Evolutionary conservation across 306 rosid genomes (phyloP).

Genomic region (Heteromeles arbutifolia): DNA sequence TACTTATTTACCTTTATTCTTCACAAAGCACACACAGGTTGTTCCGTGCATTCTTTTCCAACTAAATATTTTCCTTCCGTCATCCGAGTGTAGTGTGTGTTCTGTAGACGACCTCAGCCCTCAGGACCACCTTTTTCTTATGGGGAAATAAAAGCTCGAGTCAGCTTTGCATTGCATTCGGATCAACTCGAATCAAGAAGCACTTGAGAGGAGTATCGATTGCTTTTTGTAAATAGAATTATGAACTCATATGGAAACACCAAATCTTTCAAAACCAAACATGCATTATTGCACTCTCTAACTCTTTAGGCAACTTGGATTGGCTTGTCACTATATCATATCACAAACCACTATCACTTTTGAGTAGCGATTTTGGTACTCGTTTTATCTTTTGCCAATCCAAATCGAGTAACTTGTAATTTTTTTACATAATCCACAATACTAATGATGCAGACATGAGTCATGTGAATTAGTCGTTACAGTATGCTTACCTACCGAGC

Average conservation of each 20-base stretch:
- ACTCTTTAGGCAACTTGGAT: not conserved
- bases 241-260: slow-evolving; percentile 11
- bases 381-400: too few relatives aligned
- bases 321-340: not conserved
- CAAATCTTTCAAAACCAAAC: not conserved
- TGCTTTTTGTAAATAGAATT: not conserved
- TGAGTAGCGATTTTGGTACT: not conserved
- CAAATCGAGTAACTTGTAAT: not conserved
- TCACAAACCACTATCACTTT: not conserved
- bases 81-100: slow-evolving; percentile 9
- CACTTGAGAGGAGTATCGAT: slow-evolving; percentile 27
- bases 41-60: not conserved
- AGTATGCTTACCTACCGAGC: not conserved
- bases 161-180: slow-evolving; percentile 1
- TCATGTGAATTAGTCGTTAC: too few relatives aligned
- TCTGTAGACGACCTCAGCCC: slow-evolving; percentile 4
- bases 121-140: not conserved
- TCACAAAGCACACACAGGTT: not conserved
- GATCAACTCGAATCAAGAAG: slow-evolving; percentile 24
- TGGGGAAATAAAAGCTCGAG: not conserved
- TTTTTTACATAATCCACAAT: not conserved
- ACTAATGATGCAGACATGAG: not conserved
- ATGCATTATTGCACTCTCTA: slow-evolving; percentile 1
- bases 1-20: slow-evolving; percentile 2
- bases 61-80: not conserved